A percentile compares a stretch with the other conserved stretches of the same genome.
These are phyloP conservation scores for Hypoxylon rubiginosum DNA, from an alignment of 2,329 filamentous ascomycete genomes.

Conservation along the genomic window DNA sequence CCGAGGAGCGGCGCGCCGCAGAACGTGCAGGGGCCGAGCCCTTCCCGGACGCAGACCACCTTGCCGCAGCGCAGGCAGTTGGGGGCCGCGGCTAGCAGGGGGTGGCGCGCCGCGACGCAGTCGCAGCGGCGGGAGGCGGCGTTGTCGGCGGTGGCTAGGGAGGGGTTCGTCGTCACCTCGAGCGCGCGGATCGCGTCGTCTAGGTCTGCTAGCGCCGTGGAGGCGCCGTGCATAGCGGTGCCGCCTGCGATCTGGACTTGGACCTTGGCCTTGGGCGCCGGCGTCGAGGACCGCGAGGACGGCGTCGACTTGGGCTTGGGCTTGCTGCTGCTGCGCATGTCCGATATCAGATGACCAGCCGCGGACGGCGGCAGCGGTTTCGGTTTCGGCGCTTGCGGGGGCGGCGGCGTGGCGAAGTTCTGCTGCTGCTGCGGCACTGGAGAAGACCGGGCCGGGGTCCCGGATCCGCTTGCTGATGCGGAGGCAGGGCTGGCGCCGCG, in stretches of 20 bases:
- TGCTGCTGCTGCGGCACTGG: too few species aligned
- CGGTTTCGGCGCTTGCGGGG: constrained; percentile 65
- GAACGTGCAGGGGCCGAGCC: constrained; percentile 92
- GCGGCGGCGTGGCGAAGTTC: constrained; percentile 62
- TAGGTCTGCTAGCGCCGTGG: constrained; percentile 77
- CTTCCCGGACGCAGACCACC: constrained; percentile 94
- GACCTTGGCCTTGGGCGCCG: constrained; percentile 73
- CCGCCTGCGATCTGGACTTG: constrained; percentile 83
- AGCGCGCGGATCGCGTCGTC: constrained; percentile 88
- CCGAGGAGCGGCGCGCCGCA: constrained; percentile 82
- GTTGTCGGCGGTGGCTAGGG: constrained; percentile 65
- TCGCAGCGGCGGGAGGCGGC: constrained; percentile 78
- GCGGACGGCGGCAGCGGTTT: constrained; percentile 73
- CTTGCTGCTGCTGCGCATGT: constrained; percentile 66
- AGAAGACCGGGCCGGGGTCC: constrained; percentile 60
- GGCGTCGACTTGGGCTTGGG: constrained; percentile 69
- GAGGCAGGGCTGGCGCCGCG: constrained; percentile 59
- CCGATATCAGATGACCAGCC: constrained; percentile 84
- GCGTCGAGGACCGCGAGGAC: constrained; percentile 65
- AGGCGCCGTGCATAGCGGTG: constrained; percentile 84
- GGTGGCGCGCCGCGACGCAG: constrained; percentile 89
- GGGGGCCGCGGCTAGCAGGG: constrained; percentile 88
- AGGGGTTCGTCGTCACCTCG: constrained; percentile 92
- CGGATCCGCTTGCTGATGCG: constrained; percentile 55
- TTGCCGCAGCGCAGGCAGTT: constrained; percentile 96